Conservation (phyloP, 352 stramenopile species). For the Pythium dissotocum region DNA sequence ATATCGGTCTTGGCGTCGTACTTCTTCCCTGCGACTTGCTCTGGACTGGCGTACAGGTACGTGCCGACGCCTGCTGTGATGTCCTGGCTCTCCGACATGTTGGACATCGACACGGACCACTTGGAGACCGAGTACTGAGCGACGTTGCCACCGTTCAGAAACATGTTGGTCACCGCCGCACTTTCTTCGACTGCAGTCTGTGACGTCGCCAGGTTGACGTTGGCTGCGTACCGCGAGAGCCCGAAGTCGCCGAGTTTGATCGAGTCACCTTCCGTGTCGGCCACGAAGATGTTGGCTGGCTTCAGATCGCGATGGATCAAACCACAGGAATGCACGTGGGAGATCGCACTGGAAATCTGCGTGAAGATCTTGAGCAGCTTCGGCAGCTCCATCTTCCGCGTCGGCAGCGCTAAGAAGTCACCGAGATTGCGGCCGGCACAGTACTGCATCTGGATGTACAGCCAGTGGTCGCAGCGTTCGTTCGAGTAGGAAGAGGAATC, state of each 20-base stretch:
- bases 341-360: conserved; percentile 87
- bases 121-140: conserved; percentile 43
- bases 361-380: conserved; percentile 87
- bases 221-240: conserved; percentile 80
- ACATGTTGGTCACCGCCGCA: conserved; percentile 5
- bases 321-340: conserved; percentile 89
- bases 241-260: conserved; percentile 92
- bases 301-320: conserved; percentile 93
- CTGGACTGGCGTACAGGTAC: conserved; percentile 89
- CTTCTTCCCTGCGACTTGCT: conserved; percentile 88
- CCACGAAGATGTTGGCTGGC: conserved; percentile 91
- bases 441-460: conserved; percentile 94
- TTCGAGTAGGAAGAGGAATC: conserved; percentile 50
- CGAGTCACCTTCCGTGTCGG: conserved; percentile 77
- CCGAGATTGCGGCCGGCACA: conserved; percentile 85
- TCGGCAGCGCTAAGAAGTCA: conserved; percentile 76
- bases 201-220: conserved; percentile 58
- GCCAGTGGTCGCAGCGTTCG: conserved; percentile 81
- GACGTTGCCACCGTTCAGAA: conserved; percentile 17
- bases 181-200: conserved; percentile 6
- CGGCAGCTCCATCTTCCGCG: conserved; percentile 67
- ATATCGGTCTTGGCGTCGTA: conserved; percentile 93
- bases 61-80: conserved; percentile 89
- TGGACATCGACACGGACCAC: conserved; percentile 58
- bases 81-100: conserved; percentile 75